Evolutionary conservation across 129 eudicot genomes (phyloP).

Genomic region (Flaveria robusta): DNA sequence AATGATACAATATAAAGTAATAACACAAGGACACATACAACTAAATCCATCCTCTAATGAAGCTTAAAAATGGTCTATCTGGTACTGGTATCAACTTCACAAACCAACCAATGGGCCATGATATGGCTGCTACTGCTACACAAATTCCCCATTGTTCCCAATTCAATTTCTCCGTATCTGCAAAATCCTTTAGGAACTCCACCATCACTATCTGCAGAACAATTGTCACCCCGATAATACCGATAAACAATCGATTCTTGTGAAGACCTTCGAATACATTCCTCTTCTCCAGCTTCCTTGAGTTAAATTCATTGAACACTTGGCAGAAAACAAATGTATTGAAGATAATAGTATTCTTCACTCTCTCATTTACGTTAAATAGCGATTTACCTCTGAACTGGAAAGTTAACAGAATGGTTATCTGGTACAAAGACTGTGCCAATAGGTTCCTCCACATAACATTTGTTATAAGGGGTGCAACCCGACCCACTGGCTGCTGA

Average conservation of each 20-base stretch:
- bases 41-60: slow-evolving; percentile 36
- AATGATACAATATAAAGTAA: not conserved
- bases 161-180: slow-evolving; percentile 68
- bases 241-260: slow-evolving; percentile 56
- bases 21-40: not conserved
- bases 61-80: slow-evolving; percentile 52
- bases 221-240: slow-evolving; percentile 61
- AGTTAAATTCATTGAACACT: slow-evolving; percentile 79
- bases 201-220: slow-evolving; percentile 84
- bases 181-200: slow-evolving; percentile 67
- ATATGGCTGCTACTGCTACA: slow-evolving; percentile 55
- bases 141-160: slow-evolving; percentile 74
- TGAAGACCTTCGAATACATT: slow-evolving; percentile 73
- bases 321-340: slow-evolving; percentile 86
- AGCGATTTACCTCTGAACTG: slow-evolving; percentile 66
- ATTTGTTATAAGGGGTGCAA: slow-evolving; percentile 77
- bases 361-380: slow-evolving; percentile 53
- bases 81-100: slow-evolving; percentile 82
- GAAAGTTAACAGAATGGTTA: slow-evolving; percentile 53
- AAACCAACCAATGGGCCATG: slow-evolving; percentile 77
- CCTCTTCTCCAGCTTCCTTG: slow-evolving; percentile 72
- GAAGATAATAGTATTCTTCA: slow-evolving; percentile 71
- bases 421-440: slow-evolving; percentile 72
- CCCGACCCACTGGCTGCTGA: slow-evolving; percentile 71
- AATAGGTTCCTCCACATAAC: slow-evolving; percentile 88